Evolutionary conservation across 2,329 filamentous ascomycete genomes (phyloP), one percentile per base, ranked within the genome.

Genomic region (Penicillium sp.): DNA sequence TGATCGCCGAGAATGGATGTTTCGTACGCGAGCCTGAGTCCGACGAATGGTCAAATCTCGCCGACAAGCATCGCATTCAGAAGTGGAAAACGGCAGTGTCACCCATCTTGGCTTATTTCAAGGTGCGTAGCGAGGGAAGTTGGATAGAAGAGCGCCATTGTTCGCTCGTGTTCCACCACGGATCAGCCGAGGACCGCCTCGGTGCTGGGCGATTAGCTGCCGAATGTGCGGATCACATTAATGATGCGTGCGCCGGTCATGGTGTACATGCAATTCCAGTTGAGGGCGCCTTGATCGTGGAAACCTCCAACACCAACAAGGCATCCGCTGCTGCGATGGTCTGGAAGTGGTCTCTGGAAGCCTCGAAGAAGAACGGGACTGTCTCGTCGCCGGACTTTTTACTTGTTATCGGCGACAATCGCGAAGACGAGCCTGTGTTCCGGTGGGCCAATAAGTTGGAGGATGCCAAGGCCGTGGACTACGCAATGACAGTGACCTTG

Each of bases 1-100:
- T 97, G 4, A 95, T 97, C 58, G 93, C 93, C 0, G 93, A 97
- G 74, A 97, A 96, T 59, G 93, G 93, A 2, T 96, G 90, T 69
- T 97, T 95, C 73, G 77, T 97, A 51, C 90, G 89, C 61, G 83
- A 90, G 57, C 84, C 83, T 39, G 82, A 85, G 17, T 80, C 78
- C 13, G 81, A 83, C 20, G 80, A 83, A 29, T 97, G 94, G 94
- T 84, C 82, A 2, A 85, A 88, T 56, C 87, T 96, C 73, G 86
- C 88, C 2, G 86, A 96, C 67, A 79, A 84, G 1, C 79, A 84
- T 2, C 82, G 87, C 61, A 88, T 90, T 53, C 77, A 80, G 21
- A 79, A 80, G 3, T 97, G 93, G 93, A 96, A 96, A 72, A 80
- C 86, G 36, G 89, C 89, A 0, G 90, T 97, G 49, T 85, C 84